Percentiles rank a stretch among this genome's conserved stretches.
Evolutionary conservation across 352 stramenopile species (phyloP).

Genomic region (Phytophthora crassamura): DNA sequence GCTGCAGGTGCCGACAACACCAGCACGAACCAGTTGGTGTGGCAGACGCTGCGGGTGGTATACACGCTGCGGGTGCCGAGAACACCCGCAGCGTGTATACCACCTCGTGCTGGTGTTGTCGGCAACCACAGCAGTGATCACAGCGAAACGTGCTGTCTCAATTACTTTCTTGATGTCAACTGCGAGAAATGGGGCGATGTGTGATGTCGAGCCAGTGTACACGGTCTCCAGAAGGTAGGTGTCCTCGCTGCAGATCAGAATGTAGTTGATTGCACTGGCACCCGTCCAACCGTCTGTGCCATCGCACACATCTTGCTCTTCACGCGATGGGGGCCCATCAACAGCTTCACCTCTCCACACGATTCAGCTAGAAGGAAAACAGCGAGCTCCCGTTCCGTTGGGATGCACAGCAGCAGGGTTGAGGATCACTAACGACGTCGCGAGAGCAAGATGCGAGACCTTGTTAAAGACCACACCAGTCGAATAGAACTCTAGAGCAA

Average conservation of each 20-base stretch:
- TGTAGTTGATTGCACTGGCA: conserved; percentile 10
- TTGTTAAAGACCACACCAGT: conserved; percentile 20
- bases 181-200: not conserved
- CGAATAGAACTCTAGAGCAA: conserved; percentile 15
- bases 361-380: not conserved
- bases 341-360: not conserved
- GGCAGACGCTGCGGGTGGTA: too few relatives aligned
- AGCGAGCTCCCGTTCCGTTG: not conserved
- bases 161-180: conserved; percentile 9
- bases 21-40: too few relatives aligned
- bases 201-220: conserved; percentile 11
- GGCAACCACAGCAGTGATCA: conserved; percentile 6
- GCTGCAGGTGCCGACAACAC: not conserved
- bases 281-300: conserved; percentile 8
- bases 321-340: not conserved
- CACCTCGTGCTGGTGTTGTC: conserved; percentile 18
- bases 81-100: too few relatives aligned
- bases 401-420: not conserved
- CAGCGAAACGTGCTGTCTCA: not conserved
- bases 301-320: not conserved
- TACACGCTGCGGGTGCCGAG: too few relatives aligned
- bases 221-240: conserved; percentile 10
- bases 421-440: too few relatives aligned
- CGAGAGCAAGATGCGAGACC: too few relatives aligned
- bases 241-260: not conserved